These are phyloP conservation scores for Curvularia hawaiiensis DNA, from an alignment of 2,329 filamentous ascomycete species.

Conservation along the genomic window DNA sequence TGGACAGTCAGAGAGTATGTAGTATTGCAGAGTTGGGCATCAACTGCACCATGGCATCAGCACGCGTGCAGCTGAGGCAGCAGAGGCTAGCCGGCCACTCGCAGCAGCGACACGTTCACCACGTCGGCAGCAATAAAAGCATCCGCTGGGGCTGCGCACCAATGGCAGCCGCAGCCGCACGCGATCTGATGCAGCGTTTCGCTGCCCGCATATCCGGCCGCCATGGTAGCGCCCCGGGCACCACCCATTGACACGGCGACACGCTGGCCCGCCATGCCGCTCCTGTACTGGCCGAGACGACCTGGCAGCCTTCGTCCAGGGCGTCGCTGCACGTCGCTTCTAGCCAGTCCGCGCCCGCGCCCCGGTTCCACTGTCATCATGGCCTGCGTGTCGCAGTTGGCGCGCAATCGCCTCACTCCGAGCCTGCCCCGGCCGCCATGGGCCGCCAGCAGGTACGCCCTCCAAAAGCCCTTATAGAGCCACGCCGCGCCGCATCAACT, in stretches of 20 bases:
- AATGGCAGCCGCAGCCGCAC: slow-evolving; percentile 8
- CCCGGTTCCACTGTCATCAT: slow-evolving; percentile 29
- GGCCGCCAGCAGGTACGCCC: slow-evolving; percentile 5
- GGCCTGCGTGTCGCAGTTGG: slow-evolving; percentile 19
- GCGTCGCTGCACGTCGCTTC: slow-evolving; percentile 22
- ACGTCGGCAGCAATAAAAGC: slow-evolving; percentile 28
- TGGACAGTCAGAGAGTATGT: no score
- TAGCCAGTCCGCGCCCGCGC: slow-evolving; percentile 19
- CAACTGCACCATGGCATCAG: slow-evolving; percentile 24
- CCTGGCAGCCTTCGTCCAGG: slow-evolving; percentile 32
- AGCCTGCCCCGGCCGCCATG: slow-evolving; percentile 13
- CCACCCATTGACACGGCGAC: slow-evolving; percentile 40
- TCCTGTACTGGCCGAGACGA: slow-evolving; percentile 27
- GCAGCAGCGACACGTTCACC: slow-evolving; percentile 38
- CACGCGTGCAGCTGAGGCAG: slow-evolving; percentile 28
- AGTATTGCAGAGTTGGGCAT: no score
- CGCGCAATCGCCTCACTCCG: slow-evolving; percentile 36
- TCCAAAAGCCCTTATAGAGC: slow-evolving; percentile 13
- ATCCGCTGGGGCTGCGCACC: slow-evolving; percentile 6
- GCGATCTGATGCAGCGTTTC: slow-evolving; percentile 32
- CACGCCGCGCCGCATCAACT: slow-evolving; percentile 8
- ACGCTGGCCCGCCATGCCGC: slow-evolving; percentile 31
- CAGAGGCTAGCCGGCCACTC: slow-evolving; percentile 31
- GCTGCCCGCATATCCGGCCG: slow-evolving; percentile 43
- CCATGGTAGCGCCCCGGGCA: slow-evolving; percentile 20